Conservation (phyloP, 805 yeast species). For the Nakazawaea wickerhamii region DNA sequence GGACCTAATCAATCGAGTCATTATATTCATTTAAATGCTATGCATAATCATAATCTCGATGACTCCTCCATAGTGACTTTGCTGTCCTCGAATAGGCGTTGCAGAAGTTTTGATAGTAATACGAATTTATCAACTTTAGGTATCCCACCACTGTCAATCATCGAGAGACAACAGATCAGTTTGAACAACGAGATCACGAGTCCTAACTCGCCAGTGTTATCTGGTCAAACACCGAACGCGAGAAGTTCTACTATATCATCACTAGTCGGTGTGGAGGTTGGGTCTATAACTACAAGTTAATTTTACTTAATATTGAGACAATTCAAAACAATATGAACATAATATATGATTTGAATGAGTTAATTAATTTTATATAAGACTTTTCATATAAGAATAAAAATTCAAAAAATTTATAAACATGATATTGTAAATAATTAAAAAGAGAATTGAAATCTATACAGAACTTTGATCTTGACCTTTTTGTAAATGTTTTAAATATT, state of each 20-base stretch:
- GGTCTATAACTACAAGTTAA: conserved; percentile 10
- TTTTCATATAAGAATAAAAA: too few relatives aligned
- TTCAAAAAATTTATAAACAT: too few relatives aligned
- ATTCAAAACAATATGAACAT: too few relatives aligned
- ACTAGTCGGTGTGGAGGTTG: conserved; percentile 1
- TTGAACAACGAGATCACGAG: conserved; percentile 1
- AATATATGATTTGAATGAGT: too few relatives aligned
- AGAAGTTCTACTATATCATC: background rate
- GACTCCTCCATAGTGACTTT: conserved; percentile 29
- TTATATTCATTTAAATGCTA: conserved; percentile 11
- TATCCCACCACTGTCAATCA: conserved; percentile 68
- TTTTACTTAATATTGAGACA: too few relatives aligned
- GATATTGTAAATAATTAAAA: too few relatives aligned
- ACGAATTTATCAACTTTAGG: conserved; percentile 65
- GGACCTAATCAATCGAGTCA: background rate
- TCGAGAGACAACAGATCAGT: conserved; percentile 36
- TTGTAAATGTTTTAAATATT: conserved; percentile 51
- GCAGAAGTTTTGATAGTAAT: conserved; percentile 33
- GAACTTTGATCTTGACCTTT: conserved; percentile 24
- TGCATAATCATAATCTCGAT: conserved; percentile 16
- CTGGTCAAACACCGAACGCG: background rate
- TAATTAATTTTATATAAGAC: too few relatives aligned
- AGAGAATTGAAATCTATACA: too few relatives aligned
- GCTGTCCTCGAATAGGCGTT: conserved; percentile 28
- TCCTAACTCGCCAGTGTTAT: conserved; percentile 7